Evolutionary conservation across 2,329 filamentous ascomycete species (phyloP).

Genomic region (Nothopassalora personata): DNA sequence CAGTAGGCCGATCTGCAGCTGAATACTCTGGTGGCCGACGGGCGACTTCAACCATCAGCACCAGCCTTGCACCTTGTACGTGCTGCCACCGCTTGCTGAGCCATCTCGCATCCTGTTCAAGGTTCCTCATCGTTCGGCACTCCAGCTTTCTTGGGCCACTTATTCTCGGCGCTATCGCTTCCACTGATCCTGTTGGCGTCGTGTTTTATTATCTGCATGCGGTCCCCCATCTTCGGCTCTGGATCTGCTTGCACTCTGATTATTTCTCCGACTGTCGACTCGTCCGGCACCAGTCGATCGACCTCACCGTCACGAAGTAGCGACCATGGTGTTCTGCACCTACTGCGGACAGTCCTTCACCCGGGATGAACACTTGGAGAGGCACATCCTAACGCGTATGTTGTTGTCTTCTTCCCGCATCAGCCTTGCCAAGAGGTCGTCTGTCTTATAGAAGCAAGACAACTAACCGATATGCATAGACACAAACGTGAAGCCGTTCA

Average conservation of each 20-base stretch:
- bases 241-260: slow-evolving; percentile 13
- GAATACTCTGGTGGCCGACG: not conserved
- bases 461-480: slow-evolving; percentile 31
- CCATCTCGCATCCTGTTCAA: not conserved
- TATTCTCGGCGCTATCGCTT: slow-evolving; percentile 1
- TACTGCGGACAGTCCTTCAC: slow-evolving; percentile 51
- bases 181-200: slow-evolving; percentile 13
- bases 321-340: slow-evolving; percentile 48
- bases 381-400: slow-evolving; percentile 50
- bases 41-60: not conserved
- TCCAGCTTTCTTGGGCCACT: not conserved
- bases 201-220: slow-evolving; percentile 15
- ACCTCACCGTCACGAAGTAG: not conserved
- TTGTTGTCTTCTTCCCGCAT: slow-evolving; percentile 24
- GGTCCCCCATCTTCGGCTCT: slow-evolving; percentile 9
- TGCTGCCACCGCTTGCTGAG: not conserved
- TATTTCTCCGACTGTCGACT: slow-evolving; percentile 15
- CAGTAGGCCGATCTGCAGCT: slow-evolving; percentile 8
- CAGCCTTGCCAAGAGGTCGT: not conserved
- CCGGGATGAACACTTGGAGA: slow-evolving; percentile 48
- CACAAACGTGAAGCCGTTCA: slow-evolving; percentile 52
- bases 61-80: not conserved
- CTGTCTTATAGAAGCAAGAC: not conserved
- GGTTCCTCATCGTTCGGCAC: not conserved
- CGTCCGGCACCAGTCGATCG: slow-evolving; percentile 8